A percentile compares a stretch with the other conserved stretches of the same genome.
Conservation (phyloP, 2,329 filamentous ascomycete genomes). For the Phaeomoniella chlamydospora region DNA sequence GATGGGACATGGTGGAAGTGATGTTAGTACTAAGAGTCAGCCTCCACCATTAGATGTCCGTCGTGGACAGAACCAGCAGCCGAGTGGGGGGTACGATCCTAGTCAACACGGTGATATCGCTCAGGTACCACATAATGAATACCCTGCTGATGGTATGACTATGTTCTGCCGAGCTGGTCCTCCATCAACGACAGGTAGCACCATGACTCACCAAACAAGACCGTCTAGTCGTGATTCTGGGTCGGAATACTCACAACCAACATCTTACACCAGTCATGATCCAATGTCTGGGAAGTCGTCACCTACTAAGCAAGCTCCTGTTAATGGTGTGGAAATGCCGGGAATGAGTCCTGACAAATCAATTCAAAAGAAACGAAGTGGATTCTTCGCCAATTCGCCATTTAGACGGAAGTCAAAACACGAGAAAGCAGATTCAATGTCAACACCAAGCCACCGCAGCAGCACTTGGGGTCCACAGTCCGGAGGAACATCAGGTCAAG, state of each 20-base stretch:
- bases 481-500: constrained; percentile 8
- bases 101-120: constrained; percentile 53
- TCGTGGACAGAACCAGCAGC: constrained; percentile 16
- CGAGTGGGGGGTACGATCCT: constrained; percentile 26
- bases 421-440: constrained; percentile 43
- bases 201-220: constrained; percentile 49
- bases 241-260: constrained; percentile 82
- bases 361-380: constrained; percentile 56
- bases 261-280: constrained; percentile 77
- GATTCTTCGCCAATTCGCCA: constrained; percentile 85
- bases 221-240: constrained; percentile 77
- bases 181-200: constrained; percentile 54
- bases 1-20: constrained; percentile 36
- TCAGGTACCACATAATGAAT: constrained; percentile 76
- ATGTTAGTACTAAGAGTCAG: background rate
- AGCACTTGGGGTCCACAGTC: constrained; percentile 36
- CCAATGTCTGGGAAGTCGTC: constrained; percentile 60
- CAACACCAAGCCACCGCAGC: constrained; percentile 29
- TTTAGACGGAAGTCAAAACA: constrained; percentile 84
- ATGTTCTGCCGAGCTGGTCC: constrained; percentile 79
- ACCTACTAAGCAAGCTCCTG: constrained; percentile 45
- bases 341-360: constrained; percentile 42
- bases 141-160: constrained; percentile 91
- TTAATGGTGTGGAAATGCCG: constrained; percentile 23
- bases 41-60: constrained; percentile 16